phyloP scores from a whole-genome alignment of 2,329 filamentous ascomycete species.

The Ceratocystis colombiana region DNA sequence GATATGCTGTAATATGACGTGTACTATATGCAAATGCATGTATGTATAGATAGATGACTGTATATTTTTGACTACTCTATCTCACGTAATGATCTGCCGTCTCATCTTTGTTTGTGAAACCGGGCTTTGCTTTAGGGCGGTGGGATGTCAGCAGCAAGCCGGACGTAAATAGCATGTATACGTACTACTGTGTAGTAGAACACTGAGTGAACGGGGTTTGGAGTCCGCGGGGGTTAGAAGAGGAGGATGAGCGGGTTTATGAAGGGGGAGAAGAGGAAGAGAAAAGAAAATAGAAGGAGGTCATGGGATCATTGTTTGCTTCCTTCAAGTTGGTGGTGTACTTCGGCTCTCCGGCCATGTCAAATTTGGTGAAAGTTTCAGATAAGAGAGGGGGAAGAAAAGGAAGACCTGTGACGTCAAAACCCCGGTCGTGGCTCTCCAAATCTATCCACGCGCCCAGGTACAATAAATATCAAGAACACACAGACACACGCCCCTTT shows the following conservation, averaged over 20 bases:
- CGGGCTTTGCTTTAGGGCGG: not conserved
- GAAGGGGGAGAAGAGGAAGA: not conserved
- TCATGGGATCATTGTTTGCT: not conserved
- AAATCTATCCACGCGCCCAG: not conserved
- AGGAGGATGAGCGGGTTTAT: not conserved
- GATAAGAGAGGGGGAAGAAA: not conserved
- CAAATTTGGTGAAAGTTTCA: constrained; percentile 1
- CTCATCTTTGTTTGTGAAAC: not conserved
- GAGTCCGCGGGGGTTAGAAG: too few species aligned
- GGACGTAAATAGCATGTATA: not conserved
- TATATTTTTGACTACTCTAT: not conserved
- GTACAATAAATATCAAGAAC: not conserved
- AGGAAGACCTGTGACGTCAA: not conserved
- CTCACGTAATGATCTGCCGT: not conserved
- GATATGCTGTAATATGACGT: not conserved
- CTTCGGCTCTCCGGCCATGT: not conserved
- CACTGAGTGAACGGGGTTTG: too few species aligned
- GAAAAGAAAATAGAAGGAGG: not conserved
- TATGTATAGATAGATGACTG: too few species aligned
- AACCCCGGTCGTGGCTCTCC: not conserved
- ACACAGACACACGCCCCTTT: not conserved
- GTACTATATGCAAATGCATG: not conserved
- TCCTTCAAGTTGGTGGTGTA: not conserved
- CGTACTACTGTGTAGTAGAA: too few species aligned
- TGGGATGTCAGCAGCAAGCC: not conserved